Evolutionary conservation across 2,329 filamentous ascomycete species (phyloP).

Genomic region (Aspergillus amoenus): DNA sequence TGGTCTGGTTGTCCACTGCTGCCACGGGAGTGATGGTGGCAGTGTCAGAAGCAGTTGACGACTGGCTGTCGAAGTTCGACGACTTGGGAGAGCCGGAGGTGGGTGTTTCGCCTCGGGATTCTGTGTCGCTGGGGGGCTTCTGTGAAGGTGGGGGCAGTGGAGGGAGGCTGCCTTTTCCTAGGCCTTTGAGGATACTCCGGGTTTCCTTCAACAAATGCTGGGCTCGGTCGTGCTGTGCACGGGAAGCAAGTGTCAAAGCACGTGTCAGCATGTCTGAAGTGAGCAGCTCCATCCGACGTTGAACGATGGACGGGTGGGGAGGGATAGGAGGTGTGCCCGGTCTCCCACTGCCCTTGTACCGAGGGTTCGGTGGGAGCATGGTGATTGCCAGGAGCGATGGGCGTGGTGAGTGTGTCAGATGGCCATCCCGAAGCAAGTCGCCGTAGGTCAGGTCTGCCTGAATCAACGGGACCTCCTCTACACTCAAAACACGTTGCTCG

Average conservation of each 20-base stretch:
- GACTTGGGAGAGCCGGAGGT: conserved; percentile 40
- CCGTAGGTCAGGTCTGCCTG: conserved; percentile 93
- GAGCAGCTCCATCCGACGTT: conserved; percentile 93
- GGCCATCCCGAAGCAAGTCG: conserved; percentile 87
- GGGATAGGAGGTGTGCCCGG: conserved; percentile 76
- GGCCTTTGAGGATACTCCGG: conserved; percentile 88
- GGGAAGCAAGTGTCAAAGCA: conserved; percentile 83
- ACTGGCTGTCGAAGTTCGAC: conserved; percentile 35
- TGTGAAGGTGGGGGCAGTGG: conserved; percentile 65
- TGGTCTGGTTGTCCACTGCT: conserved; percentile 80
- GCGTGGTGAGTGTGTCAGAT: conserved; percentile 78
- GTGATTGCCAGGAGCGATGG: conserved; percentile 93
- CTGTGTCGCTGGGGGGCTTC: conserved; percentile 40
- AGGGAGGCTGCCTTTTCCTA: conserved; percentile 91
- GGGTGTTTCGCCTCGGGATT: conserved; percentile 39
- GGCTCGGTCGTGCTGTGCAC: conserved; percentile 89
- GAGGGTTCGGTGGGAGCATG: conserved; percentile 71
- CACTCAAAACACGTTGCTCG: conserved; percentile 76
- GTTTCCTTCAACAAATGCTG: conserved; percentile 92
- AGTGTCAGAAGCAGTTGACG: conserved; percentile 39
- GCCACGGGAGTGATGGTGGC: conserved; percentile 55
- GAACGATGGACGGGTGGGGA: conserved; percentile 90
- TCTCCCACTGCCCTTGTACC: conserved; percentile 58
- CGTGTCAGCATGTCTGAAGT: conserved; percentile 97
- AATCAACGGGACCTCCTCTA: conserved; percentile 92